Evolutionary conservation across 1,284 basidiomycete species (phyloP).

Genomic region (Sanghuangporus sanghuang): DNA sequence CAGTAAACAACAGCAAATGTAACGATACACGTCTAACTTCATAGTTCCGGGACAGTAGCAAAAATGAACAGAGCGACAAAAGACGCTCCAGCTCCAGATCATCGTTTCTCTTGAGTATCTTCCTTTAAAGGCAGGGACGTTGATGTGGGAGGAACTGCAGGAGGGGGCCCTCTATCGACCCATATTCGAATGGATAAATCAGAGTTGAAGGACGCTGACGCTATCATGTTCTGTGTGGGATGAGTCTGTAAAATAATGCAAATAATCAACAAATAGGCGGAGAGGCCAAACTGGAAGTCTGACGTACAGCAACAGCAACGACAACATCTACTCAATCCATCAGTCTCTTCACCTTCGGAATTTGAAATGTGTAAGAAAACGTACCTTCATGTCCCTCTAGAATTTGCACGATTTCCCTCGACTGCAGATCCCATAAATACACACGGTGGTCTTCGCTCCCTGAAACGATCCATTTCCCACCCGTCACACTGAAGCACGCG

Average conservation of each 20-base stretch:
- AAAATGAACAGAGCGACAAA: not conserved
- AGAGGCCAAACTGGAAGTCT: not conserved
- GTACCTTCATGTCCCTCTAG: constrained; percentile 73
- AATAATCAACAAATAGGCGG: not conserved
- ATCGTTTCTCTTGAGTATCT: not conserved
- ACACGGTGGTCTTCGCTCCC: constrained; percentile 90
- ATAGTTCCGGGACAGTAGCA: not conserved
- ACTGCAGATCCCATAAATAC: constrained; percentile 91
- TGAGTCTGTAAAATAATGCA: constrained; percentile 51
- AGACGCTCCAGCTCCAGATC: not conserved
- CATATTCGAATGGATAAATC: constrained; percentile 78
- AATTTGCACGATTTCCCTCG: constrained; percentile 72
- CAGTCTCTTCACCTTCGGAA: not conserved
- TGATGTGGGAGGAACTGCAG: not conserved
- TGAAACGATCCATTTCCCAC: constrained; percentile 84
- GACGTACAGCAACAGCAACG: constrained; percentile 63
- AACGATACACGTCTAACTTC: not conserved
- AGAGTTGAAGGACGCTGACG: constrained; percentile 76
- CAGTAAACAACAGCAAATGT: no score
- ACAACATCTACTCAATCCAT: constrained; percentile 50
- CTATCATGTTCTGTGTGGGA: constrained; percentile 78
- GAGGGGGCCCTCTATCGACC: constrained; percentile 43
- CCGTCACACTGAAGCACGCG: constrained; percentile 77
- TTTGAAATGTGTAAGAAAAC: not conserved
- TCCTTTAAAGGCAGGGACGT: not conserved